Percentiles rank a stretch among this genome's conserved stretches.
These are phyloP conservation scores for Globisporangium ultimum DNA, from an alignment of 352 stramenopile species.

Conservation along the genomic window DNA sequence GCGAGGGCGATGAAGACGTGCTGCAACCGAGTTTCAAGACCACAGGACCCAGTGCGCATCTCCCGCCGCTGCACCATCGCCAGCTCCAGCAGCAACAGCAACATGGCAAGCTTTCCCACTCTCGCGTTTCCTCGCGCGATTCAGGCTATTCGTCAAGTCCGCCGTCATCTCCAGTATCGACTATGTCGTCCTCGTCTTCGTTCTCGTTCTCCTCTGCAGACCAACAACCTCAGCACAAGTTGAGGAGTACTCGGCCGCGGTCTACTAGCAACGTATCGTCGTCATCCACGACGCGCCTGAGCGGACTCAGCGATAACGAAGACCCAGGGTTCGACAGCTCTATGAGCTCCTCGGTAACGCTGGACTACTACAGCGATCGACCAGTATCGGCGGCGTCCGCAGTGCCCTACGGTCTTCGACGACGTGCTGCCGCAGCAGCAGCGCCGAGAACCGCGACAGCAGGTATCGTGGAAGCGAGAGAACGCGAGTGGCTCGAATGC, in stretches of 20 bases:
- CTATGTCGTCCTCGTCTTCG: constrained; percentile 34
- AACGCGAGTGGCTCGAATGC: constrained; percentile 52
- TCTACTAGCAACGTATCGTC: constrained; percentile 24
- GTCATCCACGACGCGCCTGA: constrained; percentile 27
- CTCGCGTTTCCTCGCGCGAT: neutral
- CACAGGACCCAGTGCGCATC: neutral
- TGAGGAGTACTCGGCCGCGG: constrained; percentile 1
- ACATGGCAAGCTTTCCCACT: neutral
- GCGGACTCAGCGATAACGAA: constrained; percentile 26
- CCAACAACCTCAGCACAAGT: neutral
- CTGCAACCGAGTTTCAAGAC: constrained; percentile 58
- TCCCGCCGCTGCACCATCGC: constrained; percentile 12
- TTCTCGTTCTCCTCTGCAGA: constrained; percentile 14
- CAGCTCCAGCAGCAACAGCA: constrained; percentile 1
- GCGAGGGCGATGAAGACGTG: constrained; percentile 67
- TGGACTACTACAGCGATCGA: constrained; percentile 29
- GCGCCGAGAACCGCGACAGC: neutral
- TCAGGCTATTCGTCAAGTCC: constrained; percentile 36
- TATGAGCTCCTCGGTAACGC: neutral
- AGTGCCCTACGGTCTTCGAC: constrained; percentile 19
- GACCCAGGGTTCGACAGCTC: constrained; percentile 11
- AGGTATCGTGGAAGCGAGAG: neutral
- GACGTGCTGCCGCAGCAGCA: constrained; percentile 12
- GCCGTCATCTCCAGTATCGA: constrained; percentile 44
- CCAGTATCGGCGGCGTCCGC: constrained; percentile 15